Evolutionary conservation across 495 filamentous ascomycete genomes (phyloP).

Genomic region (Aspergillus nidulans): DNA sequence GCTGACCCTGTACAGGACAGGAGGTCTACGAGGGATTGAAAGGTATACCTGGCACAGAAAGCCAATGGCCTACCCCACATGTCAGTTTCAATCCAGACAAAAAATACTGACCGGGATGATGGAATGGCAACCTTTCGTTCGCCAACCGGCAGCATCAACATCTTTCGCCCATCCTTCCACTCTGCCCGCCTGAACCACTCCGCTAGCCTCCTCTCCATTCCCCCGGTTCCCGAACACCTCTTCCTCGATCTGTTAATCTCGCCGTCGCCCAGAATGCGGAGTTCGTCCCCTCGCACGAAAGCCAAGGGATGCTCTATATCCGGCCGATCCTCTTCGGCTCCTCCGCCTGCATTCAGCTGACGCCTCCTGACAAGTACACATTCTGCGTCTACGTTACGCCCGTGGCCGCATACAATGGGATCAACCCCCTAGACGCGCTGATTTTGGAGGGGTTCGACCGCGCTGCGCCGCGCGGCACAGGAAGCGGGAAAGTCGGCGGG

Average conservation of each 20-base stretch:
- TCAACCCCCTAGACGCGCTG: neutral
- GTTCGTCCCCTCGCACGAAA: neutral
- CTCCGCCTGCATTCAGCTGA: neutral
- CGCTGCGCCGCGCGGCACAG: too few relatives aligned
- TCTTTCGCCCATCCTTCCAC: neutral
- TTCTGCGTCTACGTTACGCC: neutral
- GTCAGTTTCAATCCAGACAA: too few relatives aligned
- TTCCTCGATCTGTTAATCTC: neutral
- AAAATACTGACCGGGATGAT: too few relatives aligned
- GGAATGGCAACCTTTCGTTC: neutral
- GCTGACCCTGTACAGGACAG: neutral
- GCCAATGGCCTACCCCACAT: too few relatives aligned
- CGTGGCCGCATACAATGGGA: neutral
- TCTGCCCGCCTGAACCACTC: neutral
- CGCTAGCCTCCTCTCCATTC: neutral
- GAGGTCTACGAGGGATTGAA: neutral
- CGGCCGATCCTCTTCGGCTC: neutral
- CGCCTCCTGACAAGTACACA: neutral
- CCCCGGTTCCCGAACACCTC: neutral
- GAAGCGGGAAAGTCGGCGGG: neutral
- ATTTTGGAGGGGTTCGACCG: neutral
- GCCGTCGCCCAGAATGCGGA: neutral
- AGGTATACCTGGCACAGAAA: too few relatives aligned
- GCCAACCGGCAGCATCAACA: neutral
- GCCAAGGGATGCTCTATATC: neutral